Evolutionary conservation across 352 stramenopile genomes (phyloP), one percentile per base, ranked within the genome.

Genomic region (Globisporangium parvum): DNA sequence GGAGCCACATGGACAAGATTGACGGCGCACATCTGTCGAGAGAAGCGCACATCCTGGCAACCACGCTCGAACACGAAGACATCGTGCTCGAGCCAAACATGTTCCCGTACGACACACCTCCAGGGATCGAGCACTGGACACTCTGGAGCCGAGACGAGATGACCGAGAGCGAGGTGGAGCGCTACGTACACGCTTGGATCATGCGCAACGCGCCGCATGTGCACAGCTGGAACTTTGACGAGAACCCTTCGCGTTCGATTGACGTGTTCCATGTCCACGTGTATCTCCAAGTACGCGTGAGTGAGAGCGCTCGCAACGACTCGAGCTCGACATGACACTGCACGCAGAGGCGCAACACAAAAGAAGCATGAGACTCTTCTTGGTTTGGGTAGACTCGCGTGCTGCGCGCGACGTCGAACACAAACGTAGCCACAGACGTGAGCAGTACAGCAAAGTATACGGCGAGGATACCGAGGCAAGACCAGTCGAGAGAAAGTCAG

Each of bases 211-310:
- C 65, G 2, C 50, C 60, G 0, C 65, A 69, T 45, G 51, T 71
- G 15, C 33, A n/a, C 17, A 51, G 52, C 17, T 69, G 65, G 65
- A 71, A 71, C 53, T 71, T 69, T 62, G 65, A 71, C 45, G 60
- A 69, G 21, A 71, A 71, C 57, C 49, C 60, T 12, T 55, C 64
- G 45, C 60, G 56, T 18, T 71, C 65, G n/a, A 71, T 71, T 56
- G 49, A 69, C 37, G 51, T 71, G 9, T 71, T 71, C 52, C 65
- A 71, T 59, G 65, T 71, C 14, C 65, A 71, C 41, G 65, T 71
- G 44, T 66, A 69, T 47, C 57, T 71, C 14, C 56, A 65, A 61
- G 60, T 67, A 20, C 28, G 33, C n/a, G 26, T 18, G 9, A 37
- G 39, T 17, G 24, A 50, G 23, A 21, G 53, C 42, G 53, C 47